Percentiles rank a stretch among this genome's conserved stretches.
Conservation (phyloP, 2,329 filamentous ascomycete species). For the Pyrenochaeta sp. region DNA sequence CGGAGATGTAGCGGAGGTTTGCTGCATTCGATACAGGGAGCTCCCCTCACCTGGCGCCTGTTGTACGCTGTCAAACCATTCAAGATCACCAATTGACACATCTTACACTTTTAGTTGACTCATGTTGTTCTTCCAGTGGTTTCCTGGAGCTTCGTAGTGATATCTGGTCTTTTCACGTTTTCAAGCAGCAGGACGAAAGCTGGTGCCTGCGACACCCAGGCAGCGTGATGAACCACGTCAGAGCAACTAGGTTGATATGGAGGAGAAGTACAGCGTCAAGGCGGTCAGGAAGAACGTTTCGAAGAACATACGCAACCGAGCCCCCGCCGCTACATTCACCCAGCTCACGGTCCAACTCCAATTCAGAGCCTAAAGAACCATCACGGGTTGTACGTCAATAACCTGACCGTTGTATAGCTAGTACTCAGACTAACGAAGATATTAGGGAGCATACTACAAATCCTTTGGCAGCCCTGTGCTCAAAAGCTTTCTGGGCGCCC, state of each 20-base stretch:
- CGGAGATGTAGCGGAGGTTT: conserved; percentile 38
- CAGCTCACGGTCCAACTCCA: conserved; percentile 20
- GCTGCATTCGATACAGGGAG: conserved; percentile 8
- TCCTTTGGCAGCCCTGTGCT: conserved; percentile 76
- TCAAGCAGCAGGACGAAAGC: conserved; percentile 7
- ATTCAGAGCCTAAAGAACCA: conserved; percentile 20
- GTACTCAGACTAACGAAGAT: neutral
- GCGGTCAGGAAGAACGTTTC: conserved; percentile 11
- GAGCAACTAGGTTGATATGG: conserved; percentile 7
- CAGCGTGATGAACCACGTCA: conserved; percentile 21
- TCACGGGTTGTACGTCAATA: conserved; percentile 31
- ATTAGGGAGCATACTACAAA: conserved; percentile 72
- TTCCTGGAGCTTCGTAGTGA: neutral
- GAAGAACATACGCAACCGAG: conserved; percentile 27
- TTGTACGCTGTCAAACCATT: no score
- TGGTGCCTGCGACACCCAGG: conserved; percentile 15
- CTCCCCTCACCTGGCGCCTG: neutral
- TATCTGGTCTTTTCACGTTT: conserved; percentile 6
- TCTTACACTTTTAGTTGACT: neutral
- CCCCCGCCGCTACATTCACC: conserved; percentile 15
- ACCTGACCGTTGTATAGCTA: neutral
- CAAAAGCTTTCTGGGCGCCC: conserved; percentile 77
- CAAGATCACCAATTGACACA: conserved; percentile 8
- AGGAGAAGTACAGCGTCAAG: conserved; percentile 3
- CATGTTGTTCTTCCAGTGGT: neutral